Percentiles rank a stretch among this genome's conserved stretches.
These are phyloP conservation scores for Mycena sanguinolenta DNA, from an alignment of 768 basidiomycete genomes.

Conservation along the genomic window DNA sequence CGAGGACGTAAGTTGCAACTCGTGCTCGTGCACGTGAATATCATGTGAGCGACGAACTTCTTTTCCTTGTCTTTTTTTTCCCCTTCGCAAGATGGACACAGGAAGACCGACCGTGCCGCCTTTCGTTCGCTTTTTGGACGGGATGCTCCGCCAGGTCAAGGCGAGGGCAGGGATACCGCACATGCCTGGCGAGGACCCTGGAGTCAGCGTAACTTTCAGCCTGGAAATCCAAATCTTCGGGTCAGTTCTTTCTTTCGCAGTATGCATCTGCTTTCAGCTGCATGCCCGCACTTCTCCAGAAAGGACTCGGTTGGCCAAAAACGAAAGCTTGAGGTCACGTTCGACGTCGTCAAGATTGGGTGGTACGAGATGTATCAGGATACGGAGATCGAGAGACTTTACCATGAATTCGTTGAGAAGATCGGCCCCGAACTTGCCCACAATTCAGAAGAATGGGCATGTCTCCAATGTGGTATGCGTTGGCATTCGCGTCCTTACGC, in stretches of 20 bases:
- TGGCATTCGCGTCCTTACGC: too few species aligned
- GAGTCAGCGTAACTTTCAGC: conserved; percentile 1
- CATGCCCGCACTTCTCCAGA: too few species aligned
- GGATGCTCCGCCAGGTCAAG: background rate
- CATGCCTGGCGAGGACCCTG: conserved; percentile 1
- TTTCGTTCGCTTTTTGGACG: background rate
- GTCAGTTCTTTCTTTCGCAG: background rate
- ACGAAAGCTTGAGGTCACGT: background rate
- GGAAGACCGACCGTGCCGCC: conserved; percentile 9
- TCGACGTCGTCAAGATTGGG: conserved; percentile 3
- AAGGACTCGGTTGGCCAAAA: too few species aligned
- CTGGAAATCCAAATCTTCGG: background rate
- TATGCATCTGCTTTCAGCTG: too few species aligned
- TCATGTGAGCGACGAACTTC: too few species aligned
- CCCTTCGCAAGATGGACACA: too few species aligned
- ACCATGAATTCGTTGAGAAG: conserved; percentile 1
- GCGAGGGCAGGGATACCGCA: background rate
- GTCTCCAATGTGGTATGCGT: conserved; percentile 5
- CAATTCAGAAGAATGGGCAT: conserved; percentile 4
- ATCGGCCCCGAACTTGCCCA: conserved; percentile 17
- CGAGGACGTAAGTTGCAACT: too few species aligned
- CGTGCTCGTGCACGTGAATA: too few species aligned
- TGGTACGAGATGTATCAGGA: background rate
- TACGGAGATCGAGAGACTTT: background rate
- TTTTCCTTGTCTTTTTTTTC: too few species aligned